Evolutionary conservation across 2,329 filamentous ascomycete genomes (phyloP), one percentile per base, ranked within the genome.

Genomic region (Diaporthe citriasiana): DNA sequence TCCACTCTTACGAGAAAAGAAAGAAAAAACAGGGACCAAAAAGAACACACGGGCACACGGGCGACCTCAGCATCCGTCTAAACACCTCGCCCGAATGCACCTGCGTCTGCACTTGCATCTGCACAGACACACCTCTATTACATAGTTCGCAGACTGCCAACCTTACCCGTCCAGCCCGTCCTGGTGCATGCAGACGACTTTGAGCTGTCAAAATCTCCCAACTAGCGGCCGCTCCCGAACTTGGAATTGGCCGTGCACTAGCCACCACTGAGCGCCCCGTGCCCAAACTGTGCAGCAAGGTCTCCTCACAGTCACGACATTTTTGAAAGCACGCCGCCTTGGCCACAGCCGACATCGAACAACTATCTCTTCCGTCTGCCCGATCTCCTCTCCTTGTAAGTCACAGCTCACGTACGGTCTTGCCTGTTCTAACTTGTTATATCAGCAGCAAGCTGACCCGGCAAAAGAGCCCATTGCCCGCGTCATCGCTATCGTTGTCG

Each of bases 291-390:
- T 60, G 57, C 57, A 60, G 38, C 42, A 57, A n/a, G 19, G 55
- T 71, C 70, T 71, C 56, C 57, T 60, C 70, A 71, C 25, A 63
- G 63, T 71, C 70, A 71, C 70, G 70, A 71, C 70, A 71, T 63
- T 65, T 42, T 19, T 15, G 33, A 35, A 45, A 60, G 10, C 25
- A 33, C 40, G 59, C n/a, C n/a, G 45, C 47, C 63, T 68, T 68
- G 63, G 63, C 63, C 63, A n/a, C 63, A 68, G 47, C 63, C 45
- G 63, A 53, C 63, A 68, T 53, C 33, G 63, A 17, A n/a, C 63
- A 68, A 27, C 33, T 53, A 33, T 9, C 15, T 40, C 22, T 27
- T 68, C n/a, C 33, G 8, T n/a, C 12, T 51, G 22, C 60, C 59
- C 15, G n/a, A n/a, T 42, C 25, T 30, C 12, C 25, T 50, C 56